These are phyloP conservation scores for Exophiala spinifera DNA, from an alignment of 2,329 filamentous ascomycete genomes.

Conservation along the genomic window DNA sequence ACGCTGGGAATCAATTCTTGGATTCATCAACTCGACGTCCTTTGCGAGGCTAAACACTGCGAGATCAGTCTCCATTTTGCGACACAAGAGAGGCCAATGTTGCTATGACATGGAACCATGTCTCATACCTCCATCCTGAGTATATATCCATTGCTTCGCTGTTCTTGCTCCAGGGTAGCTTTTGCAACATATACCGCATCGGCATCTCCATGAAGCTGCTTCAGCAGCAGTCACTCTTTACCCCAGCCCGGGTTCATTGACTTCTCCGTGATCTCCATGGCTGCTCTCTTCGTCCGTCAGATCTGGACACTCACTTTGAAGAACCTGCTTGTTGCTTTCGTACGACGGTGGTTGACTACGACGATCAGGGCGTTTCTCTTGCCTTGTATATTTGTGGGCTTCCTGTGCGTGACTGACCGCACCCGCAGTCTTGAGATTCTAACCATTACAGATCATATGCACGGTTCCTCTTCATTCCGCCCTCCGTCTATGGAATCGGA, in stretches of 20 bases:
- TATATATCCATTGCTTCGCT: not conserved
- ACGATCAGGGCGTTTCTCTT: slow-evolving; percentile 55
- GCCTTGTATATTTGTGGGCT: slow-evolving; percentile 53
- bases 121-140: not conserved
- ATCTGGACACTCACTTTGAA: slow-evolving; percentile 57
- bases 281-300: slow-evolving; percentile 47
- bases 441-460: slow-evolving; percentile 61
- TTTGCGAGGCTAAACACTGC: no score
- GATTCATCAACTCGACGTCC: not conserved
- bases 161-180: not conserved
- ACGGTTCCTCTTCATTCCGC: slow-evolving; percentile 78
- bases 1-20: not conserved
- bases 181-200: no score
- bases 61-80: not conserved
- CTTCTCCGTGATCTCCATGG: slow-evolving; percentile 2
- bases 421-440: slow-evolving; percentile 3
- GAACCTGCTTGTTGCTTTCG: slow-evolving; percentile 54
- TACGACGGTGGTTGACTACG: slow-evolving; percentile 54
- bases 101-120: not conserved
- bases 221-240: no score
- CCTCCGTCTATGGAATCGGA: slow-evolving; percentile 72
- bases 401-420: slow-evolving; percentile 34
- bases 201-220: no score
- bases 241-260: not conserved
- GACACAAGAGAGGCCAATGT: not conserved